These are phyloP conservation scores for Huntiella omanensis DNA, from an alignment of 2,329 filamentous ascomycete species.

Conservation along the genomic window DNA sequence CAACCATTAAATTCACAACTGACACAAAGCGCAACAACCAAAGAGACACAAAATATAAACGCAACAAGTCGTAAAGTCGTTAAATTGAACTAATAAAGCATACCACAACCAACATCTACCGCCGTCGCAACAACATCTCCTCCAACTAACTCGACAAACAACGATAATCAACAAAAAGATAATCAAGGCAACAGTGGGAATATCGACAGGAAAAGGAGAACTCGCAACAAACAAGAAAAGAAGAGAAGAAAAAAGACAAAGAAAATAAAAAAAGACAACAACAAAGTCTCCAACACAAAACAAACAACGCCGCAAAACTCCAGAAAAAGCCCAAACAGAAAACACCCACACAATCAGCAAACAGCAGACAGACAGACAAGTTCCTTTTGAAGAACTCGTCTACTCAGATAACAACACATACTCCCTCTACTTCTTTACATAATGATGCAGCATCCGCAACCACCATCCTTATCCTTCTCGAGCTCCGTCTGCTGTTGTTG, in stretches of 20 bases:
- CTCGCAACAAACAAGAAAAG: constrained; percentile 6
- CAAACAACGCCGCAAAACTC: not conserved
- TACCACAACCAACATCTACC: too few species aligned
- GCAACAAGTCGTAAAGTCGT: too few species aligned
- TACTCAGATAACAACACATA: not conserved
- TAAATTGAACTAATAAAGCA: too few species aligned
- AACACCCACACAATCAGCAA: constrained; percentile 3
- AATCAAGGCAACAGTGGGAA: constrained; percentile 4
- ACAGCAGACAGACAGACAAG: not conserved
- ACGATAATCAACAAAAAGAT: not conserved
- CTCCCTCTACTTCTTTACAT: constrained; percentile 20
- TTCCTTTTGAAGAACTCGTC: too few species aligned
- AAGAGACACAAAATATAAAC: too few species aligned
- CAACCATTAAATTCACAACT: too few species aligned
- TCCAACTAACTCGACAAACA: not conserved
- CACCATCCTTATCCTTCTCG: constrained; percentile 22
- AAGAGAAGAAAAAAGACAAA: constrained; percentile 1
- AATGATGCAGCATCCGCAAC: constrained; percentile 32
- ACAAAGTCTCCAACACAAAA: not conserved
- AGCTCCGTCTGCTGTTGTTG: constrained; percentile 15
- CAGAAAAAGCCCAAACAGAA: constrained; percentile 2
- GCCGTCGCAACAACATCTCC: too few species aligned
- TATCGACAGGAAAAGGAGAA: constrained; percentile 3
- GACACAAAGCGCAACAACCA: too few species aligned
- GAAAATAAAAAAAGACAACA: constrained; percentile 1